Evolutionary conservation across 371 early-diverging fungal species (phyloP).

Genomic region (Mortierella sp.): DNA sequence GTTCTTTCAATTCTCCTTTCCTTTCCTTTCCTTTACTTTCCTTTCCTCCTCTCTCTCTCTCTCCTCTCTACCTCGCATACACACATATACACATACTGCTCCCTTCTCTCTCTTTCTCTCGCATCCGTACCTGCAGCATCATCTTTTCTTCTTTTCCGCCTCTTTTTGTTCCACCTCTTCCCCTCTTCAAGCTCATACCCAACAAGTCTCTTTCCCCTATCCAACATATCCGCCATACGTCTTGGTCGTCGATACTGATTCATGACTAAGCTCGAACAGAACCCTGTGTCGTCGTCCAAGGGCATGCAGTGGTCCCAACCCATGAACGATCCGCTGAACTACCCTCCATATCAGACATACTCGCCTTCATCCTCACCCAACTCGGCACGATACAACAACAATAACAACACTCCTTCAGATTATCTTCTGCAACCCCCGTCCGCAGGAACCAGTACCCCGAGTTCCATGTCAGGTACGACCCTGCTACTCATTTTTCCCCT

Average conservation of each 20-base stretch:
- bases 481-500: not conserved
- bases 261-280: conserved; percentile 53
- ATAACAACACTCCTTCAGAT: conserved; percentile 1
- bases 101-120: not conserved
- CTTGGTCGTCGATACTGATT: too few species aligned
- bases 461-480: conserved; percentile 21
- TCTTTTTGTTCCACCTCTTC: not conserved
- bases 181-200: not conserved
- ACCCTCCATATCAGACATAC: conserved; percentile 34
- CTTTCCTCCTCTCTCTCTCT: conserved; percentile 8
- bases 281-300: conserved; percentile 42
- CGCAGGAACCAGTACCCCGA: conserved; percentile 13
- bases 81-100: not conserved
- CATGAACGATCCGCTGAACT: conserved; percentile 38
- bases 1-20: not conserved
- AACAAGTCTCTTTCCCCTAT: not conserved
- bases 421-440: conserved; percentile 16
- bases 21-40: not conserved
- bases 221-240: not conserved
- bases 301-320: conserved; percentile 51
- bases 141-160: not conserved
- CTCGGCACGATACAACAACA: conserved; percentile 12
- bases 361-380: conserved; percentile 18
- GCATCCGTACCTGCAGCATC: conserved; percentile 15
- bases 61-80: not conserved